Conservation (phyloP, 1,139 yeast species). For the Yamadazyma siamensis region DNA sequence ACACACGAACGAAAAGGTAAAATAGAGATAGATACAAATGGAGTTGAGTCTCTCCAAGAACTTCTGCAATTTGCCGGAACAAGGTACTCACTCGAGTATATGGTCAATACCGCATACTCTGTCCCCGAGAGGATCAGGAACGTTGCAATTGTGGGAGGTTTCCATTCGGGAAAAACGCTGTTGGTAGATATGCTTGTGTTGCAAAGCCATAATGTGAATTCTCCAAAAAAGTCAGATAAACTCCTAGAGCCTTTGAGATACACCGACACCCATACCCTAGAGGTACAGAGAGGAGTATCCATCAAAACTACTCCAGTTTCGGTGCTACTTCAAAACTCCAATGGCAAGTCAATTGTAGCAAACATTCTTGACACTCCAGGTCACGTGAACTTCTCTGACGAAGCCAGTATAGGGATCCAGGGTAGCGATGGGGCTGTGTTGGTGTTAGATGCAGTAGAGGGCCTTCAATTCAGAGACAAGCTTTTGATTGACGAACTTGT, state of each 20-base stretch:
- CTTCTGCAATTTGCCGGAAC: constrained; percentile 51
- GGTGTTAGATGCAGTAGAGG: constrained; percentile 85
- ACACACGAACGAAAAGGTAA: constrained; percentile 38
- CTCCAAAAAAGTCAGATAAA: constrained; percentile 22
- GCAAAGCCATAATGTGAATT: constrained; percentile 53
- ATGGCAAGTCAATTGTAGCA: constrained; percentile 53
- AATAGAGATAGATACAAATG: constrained; percentile 37
- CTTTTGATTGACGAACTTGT: constrained; percentile 48
- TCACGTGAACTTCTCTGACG: constrained; percentile 80
- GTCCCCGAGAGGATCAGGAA: constrained; percentile 71
- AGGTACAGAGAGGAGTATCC: constrained; percentile 67
- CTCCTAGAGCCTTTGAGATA: constrained; percentile 50
- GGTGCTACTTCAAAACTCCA: constrained; percentile 53
- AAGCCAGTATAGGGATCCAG: constrained; percentile 54
- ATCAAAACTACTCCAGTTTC: constrained; percentile 64
- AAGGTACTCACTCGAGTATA: constrained; percentile 61
- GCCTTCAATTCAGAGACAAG: constrained; percentile 56
- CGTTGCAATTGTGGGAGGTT: constrained; percentile 76
- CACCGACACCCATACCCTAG: constrained; percentile 69
- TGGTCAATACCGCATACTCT: constrained; percentile 41
- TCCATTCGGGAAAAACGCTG: constrained; percentile 87
- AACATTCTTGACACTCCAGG: constrained; percentile 90
- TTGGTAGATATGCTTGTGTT: constrained; percentile 65
- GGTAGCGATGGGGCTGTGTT: constrained; percentile 65
- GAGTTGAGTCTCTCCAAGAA: constrained; percentile 7